phyloP scores from a whole-genome alignment of 306 rosid genomes.

The Corylus heterophylla region DNA sequence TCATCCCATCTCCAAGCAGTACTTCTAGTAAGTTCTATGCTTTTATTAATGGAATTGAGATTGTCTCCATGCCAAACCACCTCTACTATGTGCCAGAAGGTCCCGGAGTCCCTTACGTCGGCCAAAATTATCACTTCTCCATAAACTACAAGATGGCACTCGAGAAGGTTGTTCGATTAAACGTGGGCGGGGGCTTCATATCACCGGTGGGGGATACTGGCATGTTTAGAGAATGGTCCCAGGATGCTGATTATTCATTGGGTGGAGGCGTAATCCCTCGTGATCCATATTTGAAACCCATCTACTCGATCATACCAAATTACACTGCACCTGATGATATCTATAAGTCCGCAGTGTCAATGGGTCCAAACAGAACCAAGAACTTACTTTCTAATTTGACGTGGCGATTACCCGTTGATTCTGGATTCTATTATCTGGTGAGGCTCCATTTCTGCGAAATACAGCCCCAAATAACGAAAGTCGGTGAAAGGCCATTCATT shows the following conservation, averaged over 20 bases:
- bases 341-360: constrained; percentile 17
- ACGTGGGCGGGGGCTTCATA: constrained; percentile 39
- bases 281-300: neutral
- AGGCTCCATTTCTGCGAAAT: constrained; percentile 35
- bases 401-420: constrained; percentile 41
- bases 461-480: accelerated
- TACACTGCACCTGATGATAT: constrained; percentile 34
- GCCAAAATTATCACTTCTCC: neutral
- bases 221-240: constrained; percentile 39
- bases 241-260: neutral
- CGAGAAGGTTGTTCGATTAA: constrained; percentile 39
- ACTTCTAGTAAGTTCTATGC: constrained; percentile 29
- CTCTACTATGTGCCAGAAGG: neutral
- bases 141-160: constrained; percentile 25
- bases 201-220: constrained; percentile 28
- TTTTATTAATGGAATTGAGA: constrained; percentile 46
- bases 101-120: neutral
- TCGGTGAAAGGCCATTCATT: neutral
- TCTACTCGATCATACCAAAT: neutral
- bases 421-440: constrained; percentile 47
- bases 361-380: neutral
- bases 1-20: constrained; percentile 19
- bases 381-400: constrained; percentile 33
- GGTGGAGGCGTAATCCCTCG: neutral
- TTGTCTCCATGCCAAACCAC: constrained; percentile 41